Evolutionary conservation across 1,139 yeast genomes (phyloP), one percentile per base, ranked within the genome.

Genomic region (Geotrichum siamense): DNA sequence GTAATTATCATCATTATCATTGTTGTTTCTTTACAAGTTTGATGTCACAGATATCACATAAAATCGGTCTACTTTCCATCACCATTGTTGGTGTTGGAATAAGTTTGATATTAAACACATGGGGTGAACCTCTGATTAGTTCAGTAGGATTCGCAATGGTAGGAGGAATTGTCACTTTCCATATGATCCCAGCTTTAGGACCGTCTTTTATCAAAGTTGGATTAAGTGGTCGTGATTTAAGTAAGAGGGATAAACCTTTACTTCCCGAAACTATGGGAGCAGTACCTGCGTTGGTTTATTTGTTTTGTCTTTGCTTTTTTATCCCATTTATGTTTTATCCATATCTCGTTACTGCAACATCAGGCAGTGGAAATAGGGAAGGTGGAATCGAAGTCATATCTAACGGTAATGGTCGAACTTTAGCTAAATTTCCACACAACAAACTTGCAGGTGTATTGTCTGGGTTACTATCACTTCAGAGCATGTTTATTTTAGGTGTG

Each of bases 191-290:
- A 0, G 64, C 71, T 30, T 72, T 82, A 13, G 73, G 80, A 1
- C 71, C 76, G 1, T 71, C 79, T 42, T 86, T 93, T 62, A 72
- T 83, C 29, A 72, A 74, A 48, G 77, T 82, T 36, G 98, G 98
- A 0, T 71, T 91, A 20, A 76, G 70, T 51, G 99, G 99, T 5
- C 77, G 73, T 51, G 99, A 91, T 59, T 56, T 86, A 60, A 79
- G 87, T 41, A 91, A 91, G 60, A 65, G 66, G 9, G 73, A 71
- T n/a, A 74, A 70, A 20, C 93, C 94, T 0, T 70, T 78, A 5
- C 72, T 89, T 12, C 93, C 98, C 1, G 99, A 91, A 63, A 76
- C 94, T 0, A 81, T 89, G 72, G 99, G 99, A 2, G 80, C 85
- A 1, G 82, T 89, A 0, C 75, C 87, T 5, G 94, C 96, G 0